Conservation (phyloP, 306 rosid genomes). For the Arachis stenosperma region DNA sequence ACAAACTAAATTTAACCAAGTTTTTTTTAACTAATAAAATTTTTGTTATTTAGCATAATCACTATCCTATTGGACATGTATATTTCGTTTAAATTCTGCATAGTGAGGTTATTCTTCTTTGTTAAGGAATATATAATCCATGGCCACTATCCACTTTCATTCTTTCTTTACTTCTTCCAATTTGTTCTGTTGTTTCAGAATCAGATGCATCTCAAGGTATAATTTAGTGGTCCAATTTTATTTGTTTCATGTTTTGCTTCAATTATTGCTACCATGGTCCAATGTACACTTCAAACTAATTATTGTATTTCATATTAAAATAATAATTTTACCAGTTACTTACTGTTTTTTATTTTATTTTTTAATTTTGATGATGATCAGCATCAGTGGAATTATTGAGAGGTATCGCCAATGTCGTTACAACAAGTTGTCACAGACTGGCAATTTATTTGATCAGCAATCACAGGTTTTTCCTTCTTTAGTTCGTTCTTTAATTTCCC, state of each 20-base stretch:
- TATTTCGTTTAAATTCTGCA: too few species aligned
- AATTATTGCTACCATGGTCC: too few species aligned
- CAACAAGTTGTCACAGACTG: conserved; percentile 37
- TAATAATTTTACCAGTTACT: too few species aligned
- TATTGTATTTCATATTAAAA: too few species aligned
- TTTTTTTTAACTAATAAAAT: too few species aligned
- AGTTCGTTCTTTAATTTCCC: background rate
- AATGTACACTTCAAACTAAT: too few species aligned
- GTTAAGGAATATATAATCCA: background rate
- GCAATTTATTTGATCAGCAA: conserved; percentile 44
- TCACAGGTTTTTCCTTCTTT: conserved; percentile 56
- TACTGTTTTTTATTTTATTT: background rate
- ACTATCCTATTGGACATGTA: too few species aligned
- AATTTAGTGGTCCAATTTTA: background rate
- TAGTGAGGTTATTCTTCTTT: too few species aligned
- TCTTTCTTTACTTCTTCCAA: background rate
- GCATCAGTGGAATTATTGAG: conserved; percentile 61
- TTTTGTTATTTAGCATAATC: too few species aligned
- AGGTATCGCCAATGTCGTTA: conserved; percentile 65
- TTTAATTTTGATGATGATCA: conserved; percentile 29
- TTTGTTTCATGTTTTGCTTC: background rate
- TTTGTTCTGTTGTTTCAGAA: background rate
- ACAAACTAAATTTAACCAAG: too few species aligned
- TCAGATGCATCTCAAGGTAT: background rate
- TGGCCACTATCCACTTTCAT: background rate